Evolutionary conservation across 1,284 basidiomycete genomes (phyloP).

Genomic region (Phlebopus sp.): DNA sequence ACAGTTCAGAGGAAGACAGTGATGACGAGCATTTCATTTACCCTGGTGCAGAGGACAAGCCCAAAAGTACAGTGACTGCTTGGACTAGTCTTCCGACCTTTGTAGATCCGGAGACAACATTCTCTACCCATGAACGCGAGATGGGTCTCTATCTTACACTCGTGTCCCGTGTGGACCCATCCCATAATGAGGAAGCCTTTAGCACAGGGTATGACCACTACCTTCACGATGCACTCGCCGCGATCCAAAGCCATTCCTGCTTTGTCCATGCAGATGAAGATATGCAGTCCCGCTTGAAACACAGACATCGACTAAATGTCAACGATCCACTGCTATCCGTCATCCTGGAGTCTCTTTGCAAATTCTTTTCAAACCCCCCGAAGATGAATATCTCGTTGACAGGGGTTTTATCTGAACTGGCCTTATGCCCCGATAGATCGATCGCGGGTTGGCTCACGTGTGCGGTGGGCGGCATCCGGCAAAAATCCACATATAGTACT

Average conservation of each 20-base stretch:
- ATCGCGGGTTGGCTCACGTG: conserved; percentile 87
- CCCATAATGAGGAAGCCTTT: conserved; percentile 68
- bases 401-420: conserved; percentile 75
- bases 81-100: conserved; percentile 38
- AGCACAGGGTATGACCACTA: conserved; percentile 87
- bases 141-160: conserved; percentile 80
- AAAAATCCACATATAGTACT: conserved; percentile 21
- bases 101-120: conserved; percentile 65
- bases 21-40: conserved; percentile 70
- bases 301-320: conserved; percentile 73
- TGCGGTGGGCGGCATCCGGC: conserved; percentile 39
- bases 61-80: conserved; percentile 11
- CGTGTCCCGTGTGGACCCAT: conserved; percentile 76
- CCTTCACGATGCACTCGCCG: conserved; percentile 72
- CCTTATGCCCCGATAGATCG: conserved; percentile 81
- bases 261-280: conserved; percentile 44
- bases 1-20: conserved; percentile 38
- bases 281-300: conserved; percentile 39
- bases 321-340: conserved; percentile 75
- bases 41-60: conserved; percentile 46
- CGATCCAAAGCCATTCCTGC: conserved; percentile 63
- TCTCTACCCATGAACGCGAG: conserved; percentile 77
- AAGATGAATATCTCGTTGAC: conserved; percentile 89
- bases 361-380: conserved; percentile 83
- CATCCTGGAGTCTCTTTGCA: conserved; percentile 67